Evolutionary conservation across 306 rosid species (phyloP).

Genomic region (Geum urbanum): DNA sequence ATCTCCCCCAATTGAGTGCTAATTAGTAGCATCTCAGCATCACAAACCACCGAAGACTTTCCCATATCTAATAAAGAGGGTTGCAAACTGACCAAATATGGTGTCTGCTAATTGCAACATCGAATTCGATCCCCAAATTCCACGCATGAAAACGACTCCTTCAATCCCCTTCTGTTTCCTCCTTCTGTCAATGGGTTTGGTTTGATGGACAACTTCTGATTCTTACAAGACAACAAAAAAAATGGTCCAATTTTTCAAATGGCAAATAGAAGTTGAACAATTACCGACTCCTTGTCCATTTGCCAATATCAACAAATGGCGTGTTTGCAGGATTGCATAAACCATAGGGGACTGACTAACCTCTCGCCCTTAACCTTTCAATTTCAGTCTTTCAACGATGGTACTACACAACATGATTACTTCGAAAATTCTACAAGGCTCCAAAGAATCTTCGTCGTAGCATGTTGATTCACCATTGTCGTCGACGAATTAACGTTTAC

Average conservation of each 20-base stretch:
- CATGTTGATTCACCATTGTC: background rate
- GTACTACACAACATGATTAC: background rate
- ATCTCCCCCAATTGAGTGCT: conserved; percentile 6
- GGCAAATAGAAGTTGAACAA: background rate
- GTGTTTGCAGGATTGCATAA: background rate
- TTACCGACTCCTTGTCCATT: background rate
- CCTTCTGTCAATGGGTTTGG: background rate
- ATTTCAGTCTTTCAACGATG: background rate
- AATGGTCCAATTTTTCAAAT: background rate
- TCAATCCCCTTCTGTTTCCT: background rate
- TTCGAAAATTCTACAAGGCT: no score
- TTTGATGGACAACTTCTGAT: no score
- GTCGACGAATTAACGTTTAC: background rate
- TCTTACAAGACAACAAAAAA: no score
- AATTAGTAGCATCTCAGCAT: conserved; percentile 15
- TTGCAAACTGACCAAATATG: conserved; percentile 2
- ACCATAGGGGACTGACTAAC: background rate
- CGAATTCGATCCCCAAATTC: background rate
- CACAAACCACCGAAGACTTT: background rate
- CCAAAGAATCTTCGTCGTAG: no score
- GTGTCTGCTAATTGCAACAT: conserved; percentile 9
- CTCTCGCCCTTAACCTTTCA: background rate
- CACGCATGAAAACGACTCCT: background rate
- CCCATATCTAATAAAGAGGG: background rate
- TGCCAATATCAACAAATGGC: conserved; percentile 2